Conservation (phyloP, 2,329 filamentous ascomycete species). For the Pseudopithomyces chartarum region DNA sequence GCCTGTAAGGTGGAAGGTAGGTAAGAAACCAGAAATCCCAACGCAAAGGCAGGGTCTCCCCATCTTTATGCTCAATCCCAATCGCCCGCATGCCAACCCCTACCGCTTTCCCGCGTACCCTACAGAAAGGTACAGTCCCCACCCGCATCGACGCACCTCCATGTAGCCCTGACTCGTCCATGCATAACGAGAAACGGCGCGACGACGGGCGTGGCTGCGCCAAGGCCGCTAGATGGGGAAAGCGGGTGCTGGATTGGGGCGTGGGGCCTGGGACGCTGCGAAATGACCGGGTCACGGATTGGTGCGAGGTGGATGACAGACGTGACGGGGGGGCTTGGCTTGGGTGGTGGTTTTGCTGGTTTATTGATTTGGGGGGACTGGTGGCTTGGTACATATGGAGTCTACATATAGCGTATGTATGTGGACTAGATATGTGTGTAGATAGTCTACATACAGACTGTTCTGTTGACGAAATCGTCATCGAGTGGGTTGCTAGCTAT, state of each 20-base stretch:
- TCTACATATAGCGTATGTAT: too few species aligned
- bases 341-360: background rate
- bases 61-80: too few species aligned
- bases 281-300: too few species aligned
- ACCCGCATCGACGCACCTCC: background rate
- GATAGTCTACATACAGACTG: too few species aligned
- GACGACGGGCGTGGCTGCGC: background rate
- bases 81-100: too few species aligned
- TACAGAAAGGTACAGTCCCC: background rate
- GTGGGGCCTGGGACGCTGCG: background rate
- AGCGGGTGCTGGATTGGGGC: background rate
- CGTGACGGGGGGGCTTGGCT: background rate
- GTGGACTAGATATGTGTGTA: background rate
- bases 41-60: constrained; percentile 9
- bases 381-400: too few species aligned
- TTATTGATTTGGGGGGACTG: too few species aligned
- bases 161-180: background rate
- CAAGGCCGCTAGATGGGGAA: background rate
- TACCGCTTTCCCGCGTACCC: too few species aligned
- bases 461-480: too few species aligned
- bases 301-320: too few species aligned
- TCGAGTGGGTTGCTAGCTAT: too few species aligned
- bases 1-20: too few species aligned
- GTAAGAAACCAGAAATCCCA: constrained; percentile 19
- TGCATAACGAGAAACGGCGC: constrained; percentile 1